These are phyloP conservation scores for Ceratobasidium sp. DNA, from an alignment of 1,284 basidiomycete species.

Conservation along the genomic window DNA sequence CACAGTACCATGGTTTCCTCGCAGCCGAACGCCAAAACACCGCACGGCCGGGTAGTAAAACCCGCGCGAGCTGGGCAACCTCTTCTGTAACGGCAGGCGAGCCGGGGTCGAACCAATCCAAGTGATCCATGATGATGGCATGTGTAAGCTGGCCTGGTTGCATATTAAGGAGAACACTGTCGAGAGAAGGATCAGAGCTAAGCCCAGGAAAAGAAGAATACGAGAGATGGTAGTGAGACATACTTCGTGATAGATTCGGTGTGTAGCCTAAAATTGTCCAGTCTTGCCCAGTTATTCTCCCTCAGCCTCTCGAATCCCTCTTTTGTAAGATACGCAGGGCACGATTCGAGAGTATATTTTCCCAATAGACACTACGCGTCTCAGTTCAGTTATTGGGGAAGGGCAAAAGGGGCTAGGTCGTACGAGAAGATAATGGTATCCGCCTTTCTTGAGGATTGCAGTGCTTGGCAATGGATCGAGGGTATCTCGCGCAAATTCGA, in stretches of 20 bases:
- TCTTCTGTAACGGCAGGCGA: slow-evolving; percentile 72
- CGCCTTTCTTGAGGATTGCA: slow-evolving; percentile 67
- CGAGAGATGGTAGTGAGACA: slow-evolving; percentile 52
- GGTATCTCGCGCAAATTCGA: slow-evolving; percentile 61
- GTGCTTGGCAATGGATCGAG: slow-evolving; percentile 71
- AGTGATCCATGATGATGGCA: slow-evolving; percentile 83
- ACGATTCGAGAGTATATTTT: slow-evolving; percentile 74
- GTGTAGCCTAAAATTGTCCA: slow-evolving; percentile 80
- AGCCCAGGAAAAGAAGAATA: slow-evolving; percentile 42
- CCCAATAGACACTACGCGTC: slow-evolving; percentile 68
- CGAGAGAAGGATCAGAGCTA: not conserved
- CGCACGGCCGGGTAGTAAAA: slow-evolving; percentile 71
- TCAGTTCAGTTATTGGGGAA: not conserved
- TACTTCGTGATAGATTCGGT: slow-evolving; percentile 83
- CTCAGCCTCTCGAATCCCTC: slow-evolving; percentile 73
- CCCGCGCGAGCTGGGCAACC: slow-evolving; percentile 71
- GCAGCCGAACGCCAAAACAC: slow-evolving; percentile 81
- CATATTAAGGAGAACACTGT: slow-evolving; percentile 71
- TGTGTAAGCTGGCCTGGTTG: slow-evolving; percentile 68
- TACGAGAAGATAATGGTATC: slow-evolving; percentile 77
- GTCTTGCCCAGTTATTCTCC: slow-evolving; percentile 62
- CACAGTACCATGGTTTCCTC: slow-evolving; percentile 79
- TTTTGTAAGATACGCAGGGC: slow-evolving; percentile 79
- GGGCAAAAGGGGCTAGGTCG: slow-evolving; percentile 46
- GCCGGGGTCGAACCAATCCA: slow-evolving; percentile 77